Percentiles rank a stretch among this genome's conserved stretches.
Conservation (phyloP, 2,329 filamentous ascomycete genomes). For the Hymenoscyphus fructigenus region DNA sequence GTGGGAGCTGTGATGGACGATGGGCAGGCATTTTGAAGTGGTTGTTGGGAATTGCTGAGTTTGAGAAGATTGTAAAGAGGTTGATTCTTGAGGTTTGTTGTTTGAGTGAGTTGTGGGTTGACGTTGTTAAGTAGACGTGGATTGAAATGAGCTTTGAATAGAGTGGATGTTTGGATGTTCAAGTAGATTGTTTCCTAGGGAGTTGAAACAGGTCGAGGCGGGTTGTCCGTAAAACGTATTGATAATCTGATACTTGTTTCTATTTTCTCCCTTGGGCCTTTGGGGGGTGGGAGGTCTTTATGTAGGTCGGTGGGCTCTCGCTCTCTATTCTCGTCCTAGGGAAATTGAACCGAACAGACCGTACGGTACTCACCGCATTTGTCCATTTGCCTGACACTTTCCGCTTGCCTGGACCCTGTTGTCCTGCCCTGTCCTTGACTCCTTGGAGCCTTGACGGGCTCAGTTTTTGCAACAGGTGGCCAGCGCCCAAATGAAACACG, state of each 20-base stretch:
- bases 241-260: slow-evolving; percentile 18
- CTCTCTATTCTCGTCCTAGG: slow-evolving; percentile 25
- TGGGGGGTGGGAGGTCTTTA: slow-evolving; percentile 22
- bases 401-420: background rate
- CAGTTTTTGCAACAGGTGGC: slow-evolving; percentile 22
- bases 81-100: slow-evolving; percentile 5
- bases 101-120: background rate
- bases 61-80: slow-evolving; percentile 12
- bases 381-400: slow-evolving; percentile 21
- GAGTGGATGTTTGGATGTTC: slow-evolving; percentile 10
- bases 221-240: slow-evolving; percentile 7
- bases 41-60: slow-evolving; percentile 10
- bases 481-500: slow-evolving; percentile 35
- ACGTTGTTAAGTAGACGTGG: background rate
- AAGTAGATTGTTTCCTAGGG: slow-evolving; percentile 17
- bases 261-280: slow-evolving; percentile 18
- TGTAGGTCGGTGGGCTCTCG: slow-evolving; percentile 21
- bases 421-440: background rate
- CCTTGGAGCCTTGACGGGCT: background rate
- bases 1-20: slow-evolving; percentile 61
- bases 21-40: slow-evolving; percentile 52
- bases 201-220: slow-evolving; percentile 15
- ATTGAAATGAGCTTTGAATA: background rate
- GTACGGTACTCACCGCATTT: slow-evolving; percentile 24
- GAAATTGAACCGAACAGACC: slow-evolving; percentile 26